These are phyloP conservation scores for Rubus idaeus DNA, from an alignment of 306 rosid species.

Conservation along the genomic window DNA sequence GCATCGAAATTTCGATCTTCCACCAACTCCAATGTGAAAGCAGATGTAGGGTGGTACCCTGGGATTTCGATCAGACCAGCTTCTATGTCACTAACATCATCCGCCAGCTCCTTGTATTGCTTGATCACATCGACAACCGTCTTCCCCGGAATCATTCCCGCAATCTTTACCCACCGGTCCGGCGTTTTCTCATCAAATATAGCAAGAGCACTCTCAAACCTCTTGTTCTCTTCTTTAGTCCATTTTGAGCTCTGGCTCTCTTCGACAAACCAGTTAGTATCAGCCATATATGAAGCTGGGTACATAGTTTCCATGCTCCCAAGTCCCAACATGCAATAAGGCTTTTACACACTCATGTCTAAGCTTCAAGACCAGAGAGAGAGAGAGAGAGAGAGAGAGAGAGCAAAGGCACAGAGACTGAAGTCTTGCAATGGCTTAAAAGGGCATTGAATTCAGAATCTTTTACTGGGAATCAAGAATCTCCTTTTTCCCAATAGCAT, in stretches of 20 bases:
- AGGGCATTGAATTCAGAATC: constrained; percentile 52
- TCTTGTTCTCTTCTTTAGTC: constrained; percentile 88
- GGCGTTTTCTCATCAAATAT: constrained; percentile 73
- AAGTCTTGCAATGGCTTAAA: constrained; percentile 37
- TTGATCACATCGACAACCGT: constrained; percentile 74
- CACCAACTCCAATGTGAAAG: constrained; percentile 60
- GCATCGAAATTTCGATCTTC: constrained; percentile 58
- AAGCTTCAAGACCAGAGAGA: constrained; percentile 4
- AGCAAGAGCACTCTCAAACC: constrained; percentile 89
- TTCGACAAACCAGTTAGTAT: constrained; percentile 46
- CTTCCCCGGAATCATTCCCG: constrained; percentile 89
- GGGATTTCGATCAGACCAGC: constrained; percentile 80
- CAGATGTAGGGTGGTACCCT: constrained; percentile 60
- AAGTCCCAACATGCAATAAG: constrained; percentile 11
- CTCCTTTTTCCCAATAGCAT: constrained; percentile 43
- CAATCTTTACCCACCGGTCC: constrained; percentile 68
- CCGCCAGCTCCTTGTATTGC: constrained; percentile 78
- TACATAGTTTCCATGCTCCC: constrained; percentile 63
- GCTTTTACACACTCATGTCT: constrained; percentile 20
- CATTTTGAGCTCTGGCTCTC: constrained; percentile 58
- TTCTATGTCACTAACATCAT: constrained; percentile 80
- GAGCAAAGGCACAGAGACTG: constrained; percentile 24
- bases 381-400: constrained; percentile 14
- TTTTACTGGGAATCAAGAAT: constrained; percentile 61
- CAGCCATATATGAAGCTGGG: constrained; percentile 42